Conservation (phyloP, 495 filamentous ascomycete species). For the Penicillium flavigenum region DNA sequence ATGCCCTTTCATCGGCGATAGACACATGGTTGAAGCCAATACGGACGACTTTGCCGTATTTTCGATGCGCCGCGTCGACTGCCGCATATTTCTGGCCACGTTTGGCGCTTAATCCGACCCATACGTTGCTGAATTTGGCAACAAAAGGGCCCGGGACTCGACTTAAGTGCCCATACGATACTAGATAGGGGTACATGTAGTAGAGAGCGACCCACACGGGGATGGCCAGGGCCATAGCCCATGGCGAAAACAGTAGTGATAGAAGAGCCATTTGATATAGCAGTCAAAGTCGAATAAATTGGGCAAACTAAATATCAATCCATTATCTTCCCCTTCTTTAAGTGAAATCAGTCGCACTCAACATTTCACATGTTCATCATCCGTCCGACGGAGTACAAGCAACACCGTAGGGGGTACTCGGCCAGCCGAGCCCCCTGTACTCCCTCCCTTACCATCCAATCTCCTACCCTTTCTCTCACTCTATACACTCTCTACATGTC, state of each 20-base stretch:
- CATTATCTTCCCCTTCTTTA: neutral
- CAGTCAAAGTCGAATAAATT: neutral
- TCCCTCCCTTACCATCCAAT: too few relatives aligned
- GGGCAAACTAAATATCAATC: neutral
- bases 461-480: too few relatives aligned
- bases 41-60: conserved; percentile 41
- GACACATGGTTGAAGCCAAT: conserved; percentile 40
- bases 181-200: conserved; percentile 28
- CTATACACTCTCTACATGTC: too few relatives aligned
- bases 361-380: neutral
- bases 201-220: conserved; percentile 22
- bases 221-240: conserved; percentile 10
- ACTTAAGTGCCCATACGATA: conserved; percentile 15
- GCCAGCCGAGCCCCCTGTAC: too few relatives aligned
- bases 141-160: conserved; percentile 24
- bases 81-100: conserved; percentile 24
- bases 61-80: conserved; percentile 40
- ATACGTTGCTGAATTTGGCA: conserved; percentile 29
- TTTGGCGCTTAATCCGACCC: conserved; percentile 26
- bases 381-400: conserved; percentile 6
- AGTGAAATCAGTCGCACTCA: neutral
- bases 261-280: conserved; percentile 16
- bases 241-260: conserved; percentile 18
- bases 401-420: too few relatives aligned
- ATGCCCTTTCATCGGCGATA: conserved; percentile 29